Evolutionary conservation across 1,284 basidiomycete genomes (phyloP).

Genomic region (Puccinia triticina): DNA sequence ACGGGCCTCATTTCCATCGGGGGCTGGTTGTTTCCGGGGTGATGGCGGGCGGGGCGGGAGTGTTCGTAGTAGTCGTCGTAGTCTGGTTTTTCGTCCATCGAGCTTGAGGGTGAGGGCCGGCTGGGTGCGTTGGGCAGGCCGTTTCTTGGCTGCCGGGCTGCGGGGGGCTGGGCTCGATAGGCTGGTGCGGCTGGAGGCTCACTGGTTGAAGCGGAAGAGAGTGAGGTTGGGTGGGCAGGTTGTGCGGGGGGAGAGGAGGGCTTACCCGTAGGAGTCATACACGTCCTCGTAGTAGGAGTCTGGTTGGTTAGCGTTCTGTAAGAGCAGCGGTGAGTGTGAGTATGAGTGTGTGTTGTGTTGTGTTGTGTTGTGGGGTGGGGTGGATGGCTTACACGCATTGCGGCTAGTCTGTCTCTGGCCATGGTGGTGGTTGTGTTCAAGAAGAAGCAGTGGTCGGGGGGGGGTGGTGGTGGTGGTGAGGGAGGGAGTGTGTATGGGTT

Average conservation of each 20-base stretch:
- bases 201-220: neutral
- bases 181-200: conserved; percentile 25
- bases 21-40: neutral
- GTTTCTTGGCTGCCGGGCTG: conserved; percentile 9
- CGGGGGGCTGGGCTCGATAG: neutral
- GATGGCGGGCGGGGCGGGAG: neutral
- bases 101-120: neutral
- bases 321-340: neutral
- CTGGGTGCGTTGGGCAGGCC: neutral
- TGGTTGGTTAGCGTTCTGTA: conserved; percentile 3
- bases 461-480: neutral
- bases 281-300: neutral
- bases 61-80: conserved; percentile 28
- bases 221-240: neutral
- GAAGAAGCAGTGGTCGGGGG: neutral
- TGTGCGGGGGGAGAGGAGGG: neutral
- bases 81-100: conserved; percentile 26
- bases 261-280: conserved; percentile 39
- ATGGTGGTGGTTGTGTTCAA: too few relatives aligned
- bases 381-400: neutral
- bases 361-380: neutral
- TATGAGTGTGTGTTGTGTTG: neutral
- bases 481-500: too few relatives aligned
- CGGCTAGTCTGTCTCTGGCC: conserved; percentile 46
- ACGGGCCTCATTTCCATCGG: conserved; percentile 39